These are phyloP conservation scores for Rubia balearica DNA, from an alignment of 305 asterid genomes.

Conservation along the genomic window DNA sequence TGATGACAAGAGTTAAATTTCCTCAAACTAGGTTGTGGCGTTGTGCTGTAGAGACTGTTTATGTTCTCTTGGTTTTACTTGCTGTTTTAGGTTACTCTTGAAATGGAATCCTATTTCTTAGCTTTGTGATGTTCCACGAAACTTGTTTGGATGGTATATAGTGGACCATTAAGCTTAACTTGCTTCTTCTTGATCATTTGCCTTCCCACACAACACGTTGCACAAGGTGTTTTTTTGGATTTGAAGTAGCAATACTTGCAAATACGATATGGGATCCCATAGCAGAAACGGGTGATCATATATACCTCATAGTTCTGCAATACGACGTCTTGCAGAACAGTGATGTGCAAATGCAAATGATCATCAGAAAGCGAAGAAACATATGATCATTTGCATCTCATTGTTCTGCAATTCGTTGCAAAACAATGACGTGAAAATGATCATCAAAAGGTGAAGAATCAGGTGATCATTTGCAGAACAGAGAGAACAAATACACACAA, in stretches of 20 bases:
- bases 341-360: neutral
- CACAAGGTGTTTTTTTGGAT: neutral
- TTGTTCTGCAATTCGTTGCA: neutral
- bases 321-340: too few relatives aligned
- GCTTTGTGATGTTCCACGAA: neutral
- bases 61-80: neutral
- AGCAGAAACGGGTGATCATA: too few relatives aligned
- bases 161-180: neutral
- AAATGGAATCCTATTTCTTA: neutral
- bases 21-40: neutral
- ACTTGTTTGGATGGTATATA: neutral
- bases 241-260: neutral
- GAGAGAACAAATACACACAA: too few relatives aligned
- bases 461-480: too few relatives aligned
- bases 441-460: too few relatives aligned
- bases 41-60: neutral
- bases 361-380: neutral
- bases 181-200: neutral
- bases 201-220: neutral
- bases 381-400: neutral
- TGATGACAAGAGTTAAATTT: slow-evolving; percentile 1
- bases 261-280: neutral
- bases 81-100: neutral
- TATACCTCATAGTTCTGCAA: too few relatives aligned
- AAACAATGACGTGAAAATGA: too few relatives aligned